Conservation (phyloP, 2,329 filamentous ascomycete species). For the Aspergillus fijiensis region DNA sequence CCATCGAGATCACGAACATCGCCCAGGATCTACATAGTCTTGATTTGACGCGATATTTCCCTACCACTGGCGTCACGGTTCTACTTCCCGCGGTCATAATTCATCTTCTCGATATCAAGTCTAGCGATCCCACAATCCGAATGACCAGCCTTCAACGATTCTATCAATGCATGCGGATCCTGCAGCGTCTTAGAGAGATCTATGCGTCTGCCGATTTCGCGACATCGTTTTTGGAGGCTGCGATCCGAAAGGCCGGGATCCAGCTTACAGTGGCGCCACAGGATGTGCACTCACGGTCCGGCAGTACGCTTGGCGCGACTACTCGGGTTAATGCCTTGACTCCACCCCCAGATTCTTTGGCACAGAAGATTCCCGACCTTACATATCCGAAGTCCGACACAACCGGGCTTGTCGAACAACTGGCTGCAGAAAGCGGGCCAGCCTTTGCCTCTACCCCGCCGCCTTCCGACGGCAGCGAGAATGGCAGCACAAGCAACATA, state of each 20-base stretch:
- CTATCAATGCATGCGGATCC: constrained; percentile 87
- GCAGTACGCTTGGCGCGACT: constrained; percentile 19
- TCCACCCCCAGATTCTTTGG: constrained; percentile 42
- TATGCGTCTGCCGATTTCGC: constrained; percentile 95
- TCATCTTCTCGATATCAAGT: constrained; percentile 89
- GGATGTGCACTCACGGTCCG: constrained; percentile 28
- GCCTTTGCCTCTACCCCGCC: constrained; percentile 43
- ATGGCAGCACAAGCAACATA: constrained; percentile 42
- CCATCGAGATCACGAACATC: constrained; percentile 81
- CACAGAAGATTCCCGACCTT: constrained; percentile 41
- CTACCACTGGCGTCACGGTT: constrained; percentile 87
- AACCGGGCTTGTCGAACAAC: constrained; percentile 17
- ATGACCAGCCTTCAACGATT: constrained; percentile 76
- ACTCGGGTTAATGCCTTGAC: constrained; percentile 37
- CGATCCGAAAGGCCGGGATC: constrained; percentile 82
- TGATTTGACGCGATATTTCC: constrained; percentile 74
- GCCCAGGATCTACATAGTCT: constrained; percentile 71
- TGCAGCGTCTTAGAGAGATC: constrained; percentile 81
- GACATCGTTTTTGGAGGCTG: constrained; percentile 90
- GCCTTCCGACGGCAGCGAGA: constrained; percentile 44
- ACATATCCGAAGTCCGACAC: constrained; percentile 34
- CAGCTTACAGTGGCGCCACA: constrained; percentile 56
- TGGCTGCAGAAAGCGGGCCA: constrained; percentile 24
- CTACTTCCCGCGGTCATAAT: constrained; percentile 92
- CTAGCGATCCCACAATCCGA: constrained; percentile 68